Evolutionary conservation across 148 eudicot genomes (phyloP).

Genomic region (Rhododendron simsii): DNA sequence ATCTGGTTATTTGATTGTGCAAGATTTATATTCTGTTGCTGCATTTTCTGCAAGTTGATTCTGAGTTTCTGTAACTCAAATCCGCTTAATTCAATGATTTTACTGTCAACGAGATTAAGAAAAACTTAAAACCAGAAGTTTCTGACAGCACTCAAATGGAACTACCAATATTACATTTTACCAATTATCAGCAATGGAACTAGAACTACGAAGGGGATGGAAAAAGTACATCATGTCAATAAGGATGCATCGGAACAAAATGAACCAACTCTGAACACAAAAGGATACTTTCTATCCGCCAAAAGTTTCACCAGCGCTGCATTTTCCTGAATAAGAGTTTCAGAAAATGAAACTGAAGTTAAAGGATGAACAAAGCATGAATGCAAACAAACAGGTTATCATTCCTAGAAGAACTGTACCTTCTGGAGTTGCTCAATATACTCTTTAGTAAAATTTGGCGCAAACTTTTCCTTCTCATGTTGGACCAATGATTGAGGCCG

Average conservation of each 20-base stretch:
- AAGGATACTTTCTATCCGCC: slow-evolving; percentile 47
- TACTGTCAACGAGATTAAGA: slow-evolving; percentile 34
- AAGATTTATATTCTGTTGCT: slow-evolving; percentile 55
- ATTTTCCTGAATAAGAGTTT: slow-evolving; percentile 32
- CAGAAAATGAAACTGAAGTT: neutral
- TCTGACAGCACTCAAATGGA: neutral
- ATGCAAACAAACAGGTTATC: neutral
- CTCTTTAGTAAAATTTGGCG: slow-evolving; percentile 16
- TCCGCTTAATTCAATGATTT: slow-evolving; percentile 49
- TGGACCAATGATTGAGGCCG: slow-evolving; percentile 11
- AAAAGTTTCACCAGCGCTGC: slow-evolving; percentile 28
- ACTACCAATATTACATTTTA: neutral
- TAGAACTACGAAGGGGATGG: neutral
- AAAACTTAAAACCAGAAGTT: neutral
- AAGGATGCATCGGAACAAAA: neutral
- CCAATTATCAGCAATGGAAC: neutral
- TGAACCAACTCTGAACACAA: neutral
- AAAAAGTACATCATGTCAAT: neutral
- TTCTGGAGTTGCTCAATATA: slow-evolving; percentile 35
- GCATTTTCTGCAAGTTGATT: slow-evolving; percentile 46
- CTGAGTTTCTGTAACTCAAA: slow-evolving; percentile 40
- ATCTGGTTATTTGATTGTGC: slow-evolving; percentile 55
- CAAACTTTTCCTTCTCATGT: slow-evolving; percentile 18
- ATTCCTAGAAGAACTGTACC: slow-evolving; percentile 19
- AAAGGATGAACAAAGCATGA: neutral